Percentiles rank a stretch among this genome's conserved stretches.
These are phyloP conservation scores for Arabidopsis lyrata DNA, from an alignment of 441 rosid genomes.

Conservation along the genomic window DNA sequence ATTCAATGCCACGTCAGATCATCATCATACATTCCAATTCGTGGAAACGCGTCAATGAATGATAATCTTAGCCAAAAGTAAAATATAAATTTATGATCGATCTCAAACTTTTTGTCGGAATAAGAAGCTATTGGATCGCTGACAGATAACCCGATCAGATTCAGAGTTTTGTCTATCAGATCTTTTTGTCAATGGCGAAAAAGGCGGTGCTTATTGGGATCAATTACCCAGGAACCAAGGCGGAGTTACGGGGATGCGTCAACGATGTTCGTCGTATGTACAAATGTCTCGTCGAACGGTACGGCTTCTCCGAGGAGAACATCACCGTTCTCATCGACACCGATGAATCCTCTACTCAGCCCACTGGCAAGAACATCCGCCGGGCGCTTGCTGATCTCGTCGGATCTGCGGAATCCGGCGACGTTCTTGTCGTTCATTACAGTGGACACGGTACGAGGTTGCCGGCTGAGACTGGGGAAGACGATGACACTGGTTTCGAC, in stretches of 20 bases:
- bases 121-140: conserved; percentile 5
- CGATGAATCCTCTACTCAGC: conserved; percentile 63
- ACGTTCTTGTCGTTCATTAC: conserved; percentile 81
- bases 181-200: conserved; percentile 56
- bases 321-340: conserved; percentile 79
- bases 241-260: conserved; percentile 86
- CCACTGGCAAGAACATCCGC: conserved; percentile 85
- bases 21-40: conserved; percentile 24
- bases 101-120: conserved; percentile 22
- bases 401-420: conserved; percentile 65
- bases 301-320: conserved; percentile 71
- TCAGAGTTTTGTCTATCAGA: conserved; percentile 28
- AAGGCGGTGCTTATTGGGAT: conserved; percentile 85
- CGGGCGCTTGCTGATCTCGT: conserved; percentile 61
- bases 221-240: conserved; percentile 90
- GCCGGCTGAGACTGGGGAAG: conserved; percentile 98
- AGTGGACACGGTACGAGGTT: conserved; percentile 96
- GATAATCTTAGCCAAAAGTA: neutral
- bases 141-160: conserved; percentile 20
- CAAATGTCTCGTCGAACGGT: conserved; percentile 70
- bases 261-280: conserved; percentile 85
- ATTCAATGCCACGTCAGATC: conserved; percentile 24
- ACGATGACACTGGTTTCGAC: conserved; percentile 93
- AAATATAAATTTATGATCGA: neutral
- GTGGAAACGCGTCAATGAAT: conserved; percentile 29